Conservation (phyloP, 2,329 filamentous ascomycete genomes). For the Pseudogymnoascus sp. region DNA sequence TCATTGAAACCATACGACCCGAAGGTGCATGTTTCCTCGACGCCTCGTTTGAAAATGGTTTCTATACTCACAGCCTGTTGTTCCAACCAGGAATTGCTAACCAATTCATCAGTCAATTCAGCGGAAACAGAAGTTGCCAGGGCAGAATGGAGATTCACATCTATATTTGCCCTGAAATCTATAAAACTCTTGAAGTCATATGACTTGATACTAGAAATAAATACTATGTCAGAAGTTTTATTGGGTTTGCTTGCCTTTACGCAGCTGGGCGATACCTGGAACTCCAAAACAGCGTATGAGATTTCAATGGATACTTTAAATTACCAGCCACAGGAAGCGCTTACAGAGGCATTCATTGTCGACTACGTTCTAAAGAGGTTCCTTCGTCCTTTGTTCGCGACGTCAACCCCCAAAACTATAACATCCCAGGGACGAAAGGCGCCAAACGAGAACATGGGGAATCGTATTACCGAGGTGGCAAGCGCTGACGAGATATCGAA, state of each 20-base stretch:
- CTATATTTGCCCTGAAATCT: not conserved
- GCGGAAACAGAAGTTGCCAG: not conserved
- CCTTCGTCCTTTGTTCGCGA: conserved; percentile 60
- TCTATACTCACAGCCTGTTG: not conserved
- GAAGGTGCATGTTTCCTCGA: conserved; percentile 1
- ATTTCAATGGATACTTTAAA: not conserved
- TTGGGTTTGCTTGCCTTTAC: not conserved
- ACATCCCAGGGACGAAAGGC: conserved; percentile 51
- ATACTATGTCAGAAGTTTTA: not conserved
- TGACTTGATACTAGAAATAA: not conserved
- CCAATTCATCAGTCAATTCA: not conserved
- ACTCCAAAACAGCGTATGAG: not conserved
- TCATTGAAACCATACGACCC: not conserved
- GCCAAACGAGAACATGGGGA: conserved; percentile 35
- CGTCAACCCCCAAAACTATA: conserved; percentile 43
- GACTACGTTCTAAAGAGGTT: conserved; percentile 53
- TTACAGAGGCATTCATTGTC: conserved; percentile 36
- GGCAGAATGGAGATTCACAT: not conserved
- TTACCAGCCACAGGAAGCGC: not conserved
- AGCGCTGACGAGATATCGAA: conserved; percentile 37
- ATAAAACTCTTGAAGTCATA: not conserved
- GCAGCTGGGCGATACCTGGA: not conserved
- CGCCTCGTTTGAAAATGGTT: not conserved
- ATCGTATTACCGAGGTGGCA: conserved; percentile 31
- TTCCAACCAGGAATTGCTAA: not conserved